Evolutionary conservation across 2,329 filamentous ascomycete species (phyloP).

Genomic region (Phoma sp.): DNA sequence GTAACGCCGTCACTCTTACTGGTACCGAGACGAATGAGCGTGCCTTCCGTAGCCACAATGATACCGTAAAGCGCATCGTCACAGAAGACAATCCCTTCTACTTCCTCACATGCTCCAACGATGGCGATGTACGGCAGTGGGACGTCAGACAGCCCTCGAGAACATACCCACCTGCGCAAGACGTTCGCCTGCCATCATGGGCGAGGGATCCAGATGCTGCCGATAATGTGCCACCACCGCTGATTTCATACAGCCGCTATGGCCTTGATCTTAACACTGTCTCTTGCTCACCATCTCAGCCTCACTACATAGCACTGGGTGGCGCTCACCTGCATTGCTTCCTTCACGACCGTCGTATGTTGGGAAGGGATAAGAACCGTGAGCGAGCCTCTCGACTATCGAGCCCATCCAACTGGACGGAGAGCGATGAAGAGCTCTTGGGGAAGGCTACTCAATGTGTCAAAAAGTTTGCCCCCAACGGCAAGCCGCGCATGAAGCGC

Average conservation of each 20-base stretch:
- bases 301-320: conserved; percentile 72
- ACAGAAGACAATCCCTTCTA: conserved; percentile 71
- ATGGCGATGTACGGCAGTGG: conserved; percentile 73
- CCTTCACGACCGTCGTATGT: conserved; percentile 71
- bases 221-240: conserved; percentile 64
- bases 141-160: conserved; percentile 68
- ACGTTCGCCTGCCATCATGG: conserved; percentile 31
- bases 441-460: conserved; percentile 68
- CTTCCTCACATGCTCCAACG: conserved; percentile 73
- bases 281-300: conserved; percentile 70
- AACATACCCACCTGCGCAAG: conserved; percentile 61
- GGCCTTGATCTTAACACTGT: conserved; percentile 70
- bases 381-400: conserved; percentile 60
- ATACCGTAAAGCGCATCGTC: conserved; percentile 71
- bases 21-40: conserved; percentile 66
- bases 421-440: conserved; percentile 60
- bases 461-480: conserved; percentile 67
- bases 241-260: conserved; percentile 70
- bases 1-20: conserved; percentile 61
- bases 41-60: conserved; percentile 68
- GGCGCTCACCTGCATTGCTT: conserved; percentile 73
- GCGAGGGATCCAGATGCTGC: conserved; percentile 47
- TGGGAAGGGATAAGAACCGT: conserved; percentile 62
- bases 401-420: conserved; percentile 49
- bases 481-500: conserved; percentile 60